A percentile compares a stretch with the other conserved stretches of the same genome.
Conservation (phyloP, 768 basidiomycete species). For the Stropharia rugosoannulata region DNA sequence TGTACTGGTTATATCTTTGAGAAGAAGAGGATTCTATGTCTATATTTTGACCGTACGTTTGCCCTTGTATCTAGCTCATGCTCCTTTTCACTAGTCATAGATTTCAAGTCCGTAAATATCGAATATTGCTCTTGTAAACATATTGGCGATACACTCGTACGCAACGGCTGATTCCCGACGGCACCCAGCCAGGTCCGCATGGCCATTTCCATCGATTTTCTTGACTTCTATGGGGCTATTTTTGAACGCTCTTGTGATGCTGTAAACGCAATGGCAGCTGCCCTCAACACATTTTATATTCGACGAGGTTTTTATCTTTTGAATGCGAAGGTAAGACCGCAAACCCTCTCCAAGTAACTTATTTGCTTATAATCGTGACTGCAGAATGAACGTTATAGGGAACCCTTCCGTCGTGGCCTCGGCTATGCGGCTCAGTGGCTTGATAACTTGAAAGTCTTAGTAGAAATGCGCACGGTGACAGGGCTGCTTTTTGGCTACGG, state of each 20-base stretch:
- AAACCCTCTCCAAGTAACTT: not conserved
- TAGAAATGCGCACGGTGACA: conserved; percentile 10
- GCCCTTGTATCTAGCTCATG: not conserved
- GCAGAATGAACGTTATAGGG: conserved; percentile 4
- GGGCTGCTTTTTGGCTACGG: too few relatives aligned
- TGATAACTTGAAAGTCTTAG: conserved; percentile 10
- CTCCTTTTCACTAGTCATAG: not conserved
- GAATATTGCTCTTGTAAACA: conserved; percentile 20
- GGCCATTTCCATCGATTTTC: conserved; percentile 27
- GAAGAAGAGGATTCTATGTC: not conserved
- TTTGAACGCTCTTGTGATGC: conserved; percentile 39
- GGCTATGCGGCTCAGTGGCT: conserved; percentile 23
- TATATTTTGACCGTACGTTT: conserved; percentile 6
- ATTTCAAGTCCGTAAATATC: conserved; percentile 6
- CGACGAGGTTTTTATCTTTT: conserved; percentile 20
- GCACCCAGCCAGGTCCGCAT: conserved; percentile 21
- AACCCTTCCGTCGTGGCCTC: conserved; percentile 20
- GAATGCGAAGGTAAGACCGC: conserved; percentile 18
- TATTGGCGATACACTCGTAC: conserved; percentile 22
- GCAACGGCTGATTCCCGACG: conserved; percentile 31
- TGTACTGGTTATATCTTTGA: not conserved
- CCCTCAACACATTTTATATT: conserved; percentile 28
- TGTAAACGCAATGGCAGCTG: conserved; percentile 24
- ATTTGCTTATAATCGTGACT: not conserved
- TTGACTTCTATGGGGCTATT: conserved; percentile 30